Percentiles rank a stretch among this genome's conserved stretches.
Conservation (phyloP, 108 stramenopile genomes). For the Nannochloropsis salina region DNA sequence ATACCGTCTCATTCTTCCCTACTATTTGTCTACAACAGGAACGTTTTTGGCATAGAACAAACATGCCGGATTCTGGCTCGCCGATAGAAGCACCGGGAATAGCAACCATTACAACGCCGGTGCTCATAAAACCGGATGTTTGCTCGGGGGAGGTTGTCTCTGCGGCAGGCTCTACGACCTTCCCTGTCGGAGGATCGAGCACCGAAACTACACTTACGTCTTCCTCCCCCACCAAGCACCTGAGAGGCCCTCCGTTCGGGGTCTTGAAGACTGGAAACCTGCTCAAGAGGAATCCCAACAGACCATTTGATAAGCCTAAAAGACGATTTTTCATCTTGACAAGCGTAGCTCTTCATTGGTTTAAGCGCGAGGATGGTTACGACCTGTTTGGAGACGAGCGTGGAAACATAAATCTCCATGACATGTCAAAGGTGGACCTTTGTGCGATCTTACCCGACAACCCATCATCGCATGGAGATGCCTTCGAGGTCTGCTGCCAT, state of each 20-base stretch:
- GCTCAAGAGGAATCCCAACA: neutral
- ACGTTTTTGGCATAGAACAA: too few species aligned
- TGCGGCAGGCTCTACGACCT: neutral
- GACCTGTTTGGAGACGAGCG: neutral
- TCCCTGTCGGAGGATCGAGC: neutral
- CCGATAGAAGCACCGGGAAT: too few species aligned
- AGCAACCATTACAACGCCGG: too few species aligned
- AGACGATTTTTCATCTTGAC: neutral
- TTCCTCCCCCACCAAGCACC: neutral
- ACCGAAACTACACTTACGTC: neutral
- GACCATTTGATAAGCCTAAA: constrained; percentile 2
- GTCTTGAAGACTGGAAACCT: neutral
- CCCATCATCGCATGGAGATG: neutral
- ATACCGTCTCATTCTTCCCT: too few species aligned
- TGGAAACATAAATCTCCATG: neutral
- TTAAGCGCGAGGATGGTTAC: constrained; percentile 2
- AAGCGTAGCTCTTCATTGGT: neutral
- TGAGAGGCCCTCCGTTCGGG: neutral
- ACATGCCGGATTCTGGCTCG: too few species aligned
- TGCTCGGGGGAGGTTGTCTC: neutral
- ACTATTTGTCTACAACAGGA: too few species aligned
- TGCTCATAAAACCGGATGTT: too few species aligned
- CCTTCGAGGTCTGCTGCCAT: neutral
- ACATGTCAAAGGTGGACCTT: neutral
- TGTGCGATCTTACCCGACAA: neutral